Evolutionary conservation across 768 basidiomycete species (phyloP).

Genomic region (Psilocybe subaeruginosa): DNA sequence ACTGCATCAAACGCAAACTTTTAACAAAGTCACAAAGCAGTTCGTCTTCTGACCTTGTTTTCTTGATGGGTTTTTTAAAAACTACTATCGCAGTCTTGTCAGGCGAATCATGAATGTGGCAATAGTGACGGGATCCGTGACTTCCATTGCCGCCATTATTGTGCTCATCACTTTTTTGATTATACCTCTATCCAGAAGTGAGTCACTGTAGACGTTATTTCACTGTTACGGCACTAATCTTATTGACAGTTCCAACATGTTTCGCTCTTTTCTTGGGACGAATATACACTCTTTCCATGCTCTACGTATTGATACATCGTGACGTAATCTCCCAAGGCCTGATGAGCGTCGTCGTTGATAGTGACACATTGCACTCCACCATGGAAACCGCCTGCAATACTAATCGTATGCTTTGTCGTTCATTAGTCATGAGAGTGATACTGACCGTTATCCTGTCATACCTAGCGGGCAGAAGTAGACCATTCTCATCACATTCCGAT

Average conservation of each 20-base stretch:
- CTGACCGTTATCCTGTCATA: not conserved
- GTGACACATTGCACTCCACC: not conserved
- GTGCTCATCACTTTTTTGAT: not conserved
- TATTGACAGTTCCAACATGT: not conserved
- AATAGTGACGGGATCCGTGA: not conserved
- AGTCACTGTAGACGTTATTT: not conserved
- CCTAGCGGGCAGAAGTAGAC: not conserved
- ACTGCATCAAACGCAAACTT: not conserved
- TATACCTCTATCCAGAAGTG: not conserved
- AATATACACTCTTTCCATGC: not conserved
- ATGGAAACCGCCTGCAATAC: not conserved
- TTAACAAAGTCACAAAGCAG: not conserved
- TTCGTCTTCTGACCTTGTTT: not conserved
- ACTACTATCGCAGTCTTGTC: not conserved
- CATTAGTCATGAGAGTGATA: not conserved
- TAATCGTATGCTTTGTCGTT: not conserved
- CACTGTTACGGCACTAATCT: not conserved
- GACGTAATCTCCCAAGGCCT: not conserved
- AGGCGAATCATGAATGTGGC: not conserved
- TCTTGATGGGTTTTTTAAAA: not conserved
- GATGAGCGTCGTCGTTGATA: not conserved
- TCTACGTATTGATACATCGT: not conserved
- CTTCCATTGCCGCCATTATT: not conserved
- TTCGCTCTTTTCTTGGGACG: not conserved
- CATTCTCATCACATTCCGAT: too few relatives aligned